Conservation (phyloP, 2,329 filamentous ascomycete species). For the Microascus cirrosus region DNA sequence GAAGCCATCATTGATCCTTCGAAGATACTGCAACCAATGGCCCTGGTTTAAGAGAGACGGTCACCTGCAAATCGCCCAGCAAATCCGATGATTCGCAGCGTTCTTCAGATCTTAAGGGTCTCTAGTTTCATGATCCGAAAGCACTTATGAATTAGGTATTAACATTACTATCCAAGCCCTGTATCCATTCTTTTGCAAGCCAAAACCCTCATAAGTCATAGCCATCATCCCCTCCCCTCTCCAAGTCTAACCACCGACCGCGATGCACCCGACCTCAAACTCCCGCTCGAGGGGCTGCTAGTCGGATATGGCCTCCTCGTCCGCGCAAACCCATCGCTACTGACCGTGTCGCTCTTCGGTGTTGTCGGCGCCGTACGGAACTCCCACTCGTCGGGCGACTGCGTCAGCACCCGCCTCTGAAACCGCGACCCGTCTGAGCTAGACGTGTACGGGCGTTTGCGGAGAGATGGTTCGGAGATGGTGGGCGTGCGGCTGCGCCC, state of each 20-base stretch:
- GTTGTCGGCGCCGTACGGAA: slow-evolving; percentile 45
- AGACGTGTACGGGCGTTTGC: slow-evolving; percentile 17
- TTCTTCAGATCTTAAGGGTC: no score
- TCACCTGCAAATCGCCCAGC: no score
- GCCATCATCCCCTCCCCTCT: slow-evolving; percentile 12
- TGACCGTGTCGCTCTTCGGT: slow-evolving; percentile 29
- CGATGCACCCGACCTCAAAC: slow-evolving; percentile 24
- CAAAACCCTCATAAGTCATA: neutral
- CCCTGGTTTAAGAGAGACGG: no score
- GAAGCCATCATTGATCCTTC: no score
- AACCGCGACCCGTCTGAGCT: slow-evolving; percentile 13
- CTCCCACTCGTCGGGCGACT: slow-evolving; percentile 17
- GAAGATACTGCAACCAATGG: no score
- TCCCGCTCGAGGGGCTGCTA: slow-evolving; percentile 25
- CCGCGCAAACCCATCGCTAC: slow-evolving; percentile 28
- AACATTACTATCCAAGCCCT: neutral
- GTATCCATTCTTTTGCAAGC: neutral
- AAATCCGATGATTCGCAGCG: no score
- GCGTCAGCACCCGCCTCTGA: slow-evolving; percentile 24
- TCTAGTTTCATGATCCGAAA: neutral
- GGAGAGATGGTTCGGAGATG: neutral
- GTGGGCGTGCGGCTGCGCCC: slow-evolving; percentile 7
- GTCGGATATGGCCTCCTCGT: slow-evolving; percentile 26
- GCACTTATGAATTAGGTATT: neutral
- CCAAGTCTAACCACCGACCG: slow-evolving; percentile 36